Conservation (phyloP, 2,329 filamentous ascomycete genomes). For the Laburnicola sp. region DNA sequence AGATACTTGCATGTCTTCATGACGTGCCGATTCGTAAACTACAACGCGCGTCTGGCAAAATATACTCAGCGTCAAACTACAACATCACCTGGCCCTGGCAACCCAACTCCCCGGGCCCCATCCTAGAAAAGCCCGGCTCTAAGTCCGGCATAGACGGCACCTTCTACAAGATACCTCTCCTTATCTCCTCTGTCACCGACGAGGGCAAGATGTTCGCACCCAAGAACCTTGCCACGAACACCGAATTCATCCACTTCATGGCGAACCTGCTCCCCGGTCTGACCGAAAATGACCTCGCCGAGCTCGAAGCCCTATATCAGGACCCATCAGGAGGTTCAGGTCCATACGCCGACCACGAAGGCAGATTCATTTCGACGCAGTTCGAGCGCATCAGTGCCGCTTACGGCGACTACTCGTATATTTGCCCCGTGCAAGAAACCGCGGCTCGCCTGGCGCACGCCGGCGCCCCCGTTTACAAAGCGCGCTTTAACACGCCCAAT, state of each 20-base stretch:
- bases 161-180: conserved; percentile 38
- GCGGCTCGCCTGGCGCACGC: conserved; percentile 28
- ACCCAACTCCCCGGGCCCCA: conserved; percentile 50
- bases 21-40: conserved; percentile 44
- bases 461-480: conserved; percentile 38
- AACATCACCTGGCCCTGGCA: conserved; percentile 56
- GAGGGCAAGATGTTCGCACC: conserved; percentile 38
- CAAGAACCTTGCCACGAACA: conserved; percentile 39
- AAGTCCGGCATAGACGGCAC: conserved; percentile 38
- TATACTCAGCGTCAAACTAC: conserved; percentile 46
- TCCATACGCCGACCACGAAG: conserved; percentile 33
- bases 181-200: conserved; percentile 45
- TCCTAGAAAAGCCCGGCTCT: conserved; percentile 54
- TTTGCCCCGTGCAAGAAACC: conserved; percentile 42
- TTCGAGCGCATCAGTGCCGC: conserved; percentile 52
- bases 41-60: conserved; percentile 43
- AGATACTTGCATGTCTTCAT: conserved; percentile 47
- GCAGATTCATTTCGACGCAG: conserved; percentile 48
- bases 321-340: conserved; percentile 19
- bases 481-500: conserved; percentile 43
- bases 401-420: conserved; percentile 43
- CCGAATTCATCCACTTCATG: conserved; percentile 42
- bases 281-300: conserved; percentile 30
- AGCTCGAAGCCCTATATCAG: conserved; percentile 37
- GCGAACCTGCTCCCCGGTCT: conserved; percentile 35